Conservation (phyloP, 805 yeast genomes). For the Pichia phayaonensis region DNA sequence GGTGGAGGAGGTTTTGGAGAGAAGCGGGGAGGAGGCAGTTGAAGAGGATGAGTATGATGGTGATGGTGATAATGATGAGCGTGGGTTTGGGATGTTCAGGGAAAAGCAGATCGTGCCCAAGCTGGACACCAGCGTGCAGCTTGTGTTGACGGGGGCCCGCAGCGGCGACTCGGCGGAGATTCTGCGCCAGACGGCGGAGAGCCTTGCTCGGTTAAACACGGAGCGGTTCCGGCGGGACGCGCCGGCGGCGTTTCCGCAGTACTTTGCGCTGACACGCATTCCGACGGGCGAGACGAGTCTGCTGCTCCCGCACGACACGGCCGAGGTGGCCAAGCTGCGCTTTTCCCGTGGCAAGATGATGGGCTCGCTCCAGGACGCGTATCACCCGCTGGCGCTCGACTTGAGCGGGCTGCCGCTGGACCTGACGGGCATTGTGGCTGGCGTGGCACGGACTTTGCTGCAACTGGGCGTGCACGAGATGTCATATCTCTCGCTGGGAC, state of each 20-base stretch:
- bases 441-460: conserved; percentile 46
- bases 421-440: conserved; percentile 60
- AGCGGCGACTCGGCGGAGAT: conserved; percentile 37
- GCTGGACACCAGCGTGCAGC: conserved; percentile 32
- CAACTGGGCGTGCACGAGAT: conserved; percentile 34
- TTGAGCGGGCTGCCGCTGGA: conserved; percentile 47
- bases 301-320: conserved; percentile 36
- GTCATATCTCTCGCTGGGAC: conserved; percentile 55
- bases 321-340: conserved; percentile 31
- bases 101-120: conserved; percentile 36
- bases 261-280: conserved; percentile 47
- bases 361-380: conserved; percentile 50
- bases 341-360: conserved; percentile 36
- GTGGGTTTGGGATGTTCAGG: conserved; percentile 33
- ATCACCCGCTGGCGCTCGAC: conserved; percentile 51
- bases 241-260: conserved; percentile 27
- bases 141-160: conserved; percentile 54
- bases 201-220: conserved; percentile 21
- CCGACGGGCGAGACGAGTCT: conserved; percentile 44
- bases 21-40: background rate
- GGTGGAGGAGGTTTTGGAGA: conserved; percentile 37
- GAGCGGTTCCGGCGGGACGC: background rate
- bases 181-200: conserved; percentile 36
- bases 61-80: conserved; percentile 11
- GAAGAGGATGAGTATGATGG: background rate